Conservation (phyloP, 306 rosid species). For the Luffa acutangula region DNA sequence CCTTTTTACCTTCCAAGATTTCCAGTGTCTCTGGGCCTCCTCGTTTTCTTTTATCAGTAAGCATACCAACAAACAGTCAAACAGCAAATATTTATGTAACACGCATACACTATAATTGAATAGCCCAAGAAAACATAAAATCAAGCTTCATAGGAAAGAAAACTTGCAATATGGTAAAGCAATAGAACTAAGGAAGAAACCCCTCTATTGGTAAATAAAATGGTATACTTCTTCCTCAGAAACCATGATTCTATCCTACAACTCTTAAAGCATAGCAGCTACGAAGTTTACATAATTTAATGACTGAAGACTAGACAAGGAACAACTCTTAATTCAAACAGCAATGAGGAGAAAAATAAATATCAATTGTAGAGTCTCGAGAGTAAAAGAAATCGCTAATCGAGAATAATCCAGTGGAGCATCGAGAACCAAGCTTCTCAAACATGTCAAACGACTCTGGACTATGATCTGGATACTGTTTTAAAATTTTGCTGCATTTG, state of each 20-base stretch:
- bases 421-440: background rate
- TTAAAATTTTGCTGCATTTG: constrained; percentile 11
- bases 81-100: background rate
- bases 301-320: background rate
- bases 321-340: background rate
- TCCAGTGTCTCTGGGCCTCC: background rate
- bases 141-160: background rate
- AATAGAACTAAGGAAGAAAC: background rate
- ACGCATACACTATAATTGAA: background rate
- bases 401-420: background rate
- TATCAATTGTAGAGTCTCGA: background rate
- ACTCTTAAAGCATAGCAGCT: background rate
- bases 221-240: background rate
- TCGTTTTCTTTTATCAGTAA: too few relatives aligned
- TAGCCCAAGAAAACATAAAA: background rate
- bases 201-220: background rate
- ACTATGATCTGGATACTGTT: background rate
- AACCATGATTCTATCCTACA: background rate
- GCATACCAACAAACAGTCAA: background rate
- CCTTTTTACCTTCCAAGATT: too few relatives aligned
- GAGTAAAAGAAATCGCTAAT: background rate
- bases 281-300: background rate
- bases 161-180: background rate
- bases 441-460: background rate
- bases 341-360: background rate